A percentile compares a stretch with the other conserved stretches of the same genome.
These are phyloP conservation scores for Lenwebbia sp. DNA, from an alignment of 345 rosid species.

Conservation along the genomic window DNA sequence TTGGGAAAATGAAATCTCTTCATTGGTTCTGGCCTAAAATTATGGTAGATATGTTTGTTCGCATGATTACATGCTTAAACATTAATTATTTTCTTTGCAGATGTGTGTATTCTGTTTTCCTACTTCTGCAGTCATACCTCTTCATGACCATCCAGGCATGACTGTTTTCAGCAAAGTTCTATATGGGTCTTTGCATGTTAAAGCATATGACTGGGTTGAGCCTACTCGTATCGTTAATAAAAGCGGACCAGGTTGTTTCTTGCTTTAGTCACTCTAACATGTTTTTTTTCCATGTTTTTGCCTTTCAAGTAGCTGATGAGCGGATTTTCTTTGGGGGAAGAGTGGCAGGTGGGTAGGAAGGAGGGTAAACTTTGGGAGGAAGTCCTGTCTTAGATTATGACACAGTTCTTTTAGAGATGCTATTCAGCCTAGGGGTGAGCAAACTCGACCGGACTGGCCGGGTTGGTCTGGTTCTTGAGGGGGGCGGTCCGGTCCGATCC, in stretches of 20 bases:
- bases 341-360: neutral
- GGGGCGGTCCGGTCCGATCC: too few relatives aligned
- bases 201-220: slow-evolving; percentile 95
- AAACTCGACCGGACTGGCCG: too few relatives aligned
- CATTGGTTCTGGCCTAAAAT: neutral
- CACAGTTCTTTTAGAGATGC: neutral
- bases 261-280: slow-evolving; percentile 21
- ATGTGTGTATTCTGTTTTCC: slow-evolving; percentile 96
- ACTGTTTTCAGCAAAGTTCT: slow-evolving; percentile 88
- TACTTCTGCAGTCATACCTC: slow-evolving; percentile 84
- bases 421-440: too few relatives aligned
- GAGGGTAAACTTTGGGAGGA: neutral
- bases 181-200: slow-evolving; percentile 86
- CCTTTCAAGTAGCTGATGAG: neutral
- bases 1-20: neutral
- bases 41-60: neutral
- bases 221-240: slow-evolving; percentile 48
- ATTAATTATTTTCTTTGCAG: slow-evolving; percentile 27
- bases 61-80: neutral
- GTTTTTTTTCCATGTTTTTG: neutral
- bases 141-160: slow-evolving; percentile 97
- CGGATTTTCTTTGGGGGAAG: neutral
- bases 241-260: slow-evolving; percentile 26
- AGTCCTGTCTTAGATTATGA: neutral
- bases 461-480: too few relatives aligned